Evolutionary conservation across 1,284 basidiomycete species (phyloP).

Genomic region (Caloboletus firmus): DNA sequence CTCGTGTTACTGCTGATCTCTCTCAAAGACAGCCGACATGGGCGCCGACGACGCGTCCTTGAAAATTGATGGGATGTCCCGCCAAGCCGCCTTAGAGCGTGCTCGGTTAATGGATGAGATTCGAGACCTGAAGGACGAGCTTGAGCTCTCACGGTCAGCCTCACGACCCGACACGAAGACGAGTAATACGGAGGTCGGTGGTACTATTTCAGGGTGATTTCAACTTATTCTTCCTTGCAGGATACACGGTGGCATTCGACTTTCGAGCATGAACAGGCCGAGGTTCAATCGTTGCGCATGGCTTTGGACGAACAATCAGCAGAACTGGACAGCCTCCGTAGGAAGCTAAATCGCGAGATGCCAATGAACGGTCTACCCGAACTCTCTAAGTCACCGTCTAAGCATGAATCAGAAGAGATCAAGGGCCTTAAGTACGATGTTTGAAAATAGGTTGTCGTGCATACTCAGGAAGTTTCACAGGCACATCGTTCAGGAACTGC

Average conservation of each 20-base stretch:
- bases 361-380: constrained; percentile 44
- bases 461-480: constrained; percentile 39
- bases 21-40: constrained; percentile 27
- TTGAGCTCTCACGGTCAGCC: constrained; percentile 42
- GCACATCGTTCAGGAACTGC: constrained; percentile 85
- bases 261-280: constrained; percentile 40
- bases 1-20: constrained; percentile 8
- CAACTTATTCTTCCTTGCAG: constrained; percentile 17
- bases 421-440: constrained; percentile 69
- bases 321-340: constrained; percentile 58
- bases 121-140: constrained; percentile 45
- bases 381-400: constrained; percentile 39
- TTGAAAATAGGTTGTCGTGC: not conserved
- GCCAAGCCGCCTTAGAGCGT: constrained; percentile 47
- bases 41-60: constrained; percentile 35
- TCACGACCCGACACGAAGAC: constrained; percentile 10
- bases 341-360: constrained; percentile 57
- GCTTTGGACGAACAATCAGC: constrained; percentile 46
- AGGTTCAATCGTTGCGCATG: constrained; percentile 39
- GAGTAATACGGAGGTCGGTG: constrained; percentile 16
- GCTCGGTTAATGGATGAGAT: constrained; percentile 54
- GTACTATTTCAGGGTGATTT: constrained; percentile 17
- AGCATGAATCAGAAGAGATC: constrained; percentile 63
- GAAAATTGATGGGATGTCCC: constrained; percentile 38
- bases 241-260: constrained; percentile 37